These are phyloP conservation scores for Schwanniomyces sp. DNA, from an alignment of 805 yeast species.

Conservation along the genomic window DNA sequence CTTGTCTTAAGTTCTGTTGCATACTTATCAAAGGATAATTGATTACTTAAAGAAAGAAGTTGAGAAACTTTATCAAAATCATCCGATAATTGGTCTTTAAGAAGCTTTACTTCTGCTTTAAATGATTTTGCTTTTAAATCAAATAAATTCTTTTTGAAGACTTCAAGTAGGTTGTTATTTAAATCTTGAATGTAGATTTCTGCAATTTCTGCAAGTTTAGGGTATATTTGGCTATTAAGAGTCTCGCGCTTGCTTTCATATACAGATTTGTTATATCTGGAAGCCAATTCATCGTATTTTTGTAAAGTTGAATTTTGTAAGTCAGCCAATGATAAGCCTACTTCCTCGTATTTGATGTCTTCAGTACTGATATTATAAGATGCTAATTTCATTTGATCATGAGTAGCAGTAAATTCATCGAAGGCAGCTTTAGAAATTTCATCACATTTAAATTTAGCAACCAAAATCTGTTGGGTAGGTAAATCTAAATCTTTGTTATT, in stretches of 20 bases:
- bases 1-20: slow-evolving; percentile 28
- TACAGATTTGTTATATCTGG: slow-evolving; percentile 68
- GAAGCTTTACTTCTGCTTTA: slow-evolving; percentile 9
- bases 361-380: slow-evolving; percentile 5
- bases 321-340: slow-evolving; percentile 44
- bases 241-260: slow-evolving; percentile 60
- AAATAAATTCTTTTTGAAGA: slow-evolving; percentile 6
- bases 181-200: slow-evolving; percentile 5
- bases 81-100: slow-evolving; percentile 4
- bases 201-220: slow-evolving; percentile 37
- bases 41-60: slow-evolving; percentile 28
- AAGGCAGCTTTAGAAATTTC: slow-evolving; percentile 60
- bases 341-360: slow-evolving; percentile 42
- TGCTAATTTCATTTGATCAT: slow-evolving; percentile 11
- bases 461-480: slow-evolving; percentile 94
- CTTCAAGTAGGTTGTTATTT: slow-evolving; percentile 5
- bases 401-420: slow-evolving; percentile 25
- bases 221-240: slow-evolving; percentile 43
- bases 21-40: slow-evolving; percentile 21
- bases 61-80: slow-evolving; percentile 12
- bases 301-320: slow-evolving; percentile 49
- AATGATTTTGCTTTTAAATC: slow-evolving; percentile 5
- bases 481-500: slow-evolving; percentile 89
- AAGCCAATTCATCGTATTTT: slow-evolving; percentile 68
- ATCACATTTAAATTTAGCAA: slow-evolving; percentile 92